Percentiles rank a stretch among this genome's conserved stretches.
phyloP scores from a whole-genome alignment of 2,329 filamentous ascomycete genomes.

The Daldinia sp. region DNA sequence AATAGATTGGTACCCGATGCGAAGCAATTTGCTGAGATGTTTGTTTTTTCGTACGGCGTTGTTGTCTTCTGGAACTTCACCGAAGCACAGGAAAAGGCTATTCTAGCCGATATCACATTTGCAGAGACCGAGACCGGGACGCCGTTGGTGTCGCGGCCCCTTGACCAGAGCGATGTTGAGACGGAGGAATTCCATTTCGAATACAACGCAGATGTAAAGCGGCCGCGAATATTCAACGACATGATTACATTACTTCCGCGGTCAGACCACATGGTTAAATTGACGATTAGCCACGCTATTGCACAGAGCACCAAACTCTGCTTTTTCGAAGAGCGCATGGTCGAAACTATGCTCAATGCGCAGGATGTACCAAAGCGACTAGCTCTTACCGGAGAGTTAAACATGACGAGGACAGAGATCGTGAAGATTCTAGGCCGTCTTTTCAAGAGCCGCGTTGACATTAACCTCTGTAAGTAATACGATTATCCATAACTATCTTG shows the following conservation, averaged over 20 bases:
- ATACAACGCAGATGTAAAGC: constrained; percentile 86
- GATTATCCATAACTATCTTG: background rate
- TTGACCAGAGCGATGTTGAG: constrained; percentile 92
- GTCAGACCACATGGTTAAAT: constrained; percentile 97
- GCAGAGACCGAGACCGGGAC: constrained; percentile 73
- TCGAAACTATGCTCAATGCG: constrained; percentile 90
- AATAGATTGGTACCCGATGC: constrained; percentile 76
- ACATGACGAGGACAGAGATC: constrained; percentile 92
- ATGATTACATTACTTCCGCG: constrained; percentile 97
- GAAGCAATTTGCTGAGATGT: constrained; percentile 91
- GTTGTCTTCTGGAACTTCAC: constrained; percentile 99
- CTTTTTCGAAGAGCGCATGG: constrained; percentile 97
- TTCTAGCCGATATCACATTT: constrained; percentile 94
- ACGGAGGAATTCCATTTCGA: constrained; percentile 99
- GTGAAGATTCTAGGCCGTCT: constrained; percentile 90
- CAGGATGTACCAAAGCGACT: constrained; percentile 91
- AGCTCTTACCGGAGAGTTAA: constrained; percentile 88
- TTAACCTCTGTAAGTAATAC: constrained; percentile 86
- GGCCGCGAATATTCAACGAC: constrained; percentile 96
- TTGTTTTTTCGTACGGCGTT: constrained; percentile 96
- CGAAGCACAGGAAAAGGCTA: constrained; percentile 94
- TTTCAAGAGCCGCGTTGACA: constrained; percentile 95
- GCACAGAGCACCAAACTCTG: constrained; percentile 96
- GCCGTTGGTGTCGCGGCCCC: constrained; percentile 80
- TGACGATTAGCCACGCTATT: constrained; percentile 97